Base-by-base conservation (phyloP, 768 basidiomycete species). In the Amanita brunnescens region DNA sequence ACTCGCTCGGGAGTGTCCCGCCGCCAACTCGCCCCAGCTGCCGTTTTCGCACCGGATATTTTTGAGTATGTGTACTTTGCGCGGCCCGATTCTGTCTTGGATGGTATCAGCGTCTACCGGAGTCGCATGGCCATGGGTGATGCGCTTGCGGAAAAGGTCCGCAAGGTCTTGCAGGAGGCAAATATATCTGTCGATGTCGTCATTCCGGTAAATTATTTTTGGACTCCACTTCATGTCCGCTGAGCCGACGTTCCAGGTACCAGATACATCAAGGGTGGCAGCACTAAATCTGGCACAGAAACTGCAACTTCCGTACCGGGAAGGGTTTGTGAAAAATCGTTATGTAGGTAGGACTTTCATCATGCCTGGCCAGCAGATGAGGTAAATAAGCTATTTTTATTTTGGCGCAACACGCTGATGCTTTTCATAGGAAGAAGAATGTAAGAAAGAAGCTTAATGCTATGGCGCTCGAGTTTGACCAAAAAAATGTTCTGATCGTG, bases 121-220 rank as follows among this genome's bases (percentile, higher is more conserved):
- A 89, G 91, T 62, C 85, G 96, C 34, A 98, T 98, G 96, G 92
- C 96, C 1, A 99, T 99, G 96, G 96, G 96, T 50, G 94, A 98
- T 63, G 81, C 85, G 5, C 79, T 99, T 43, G 95, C 94, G 1
- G 86, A 81, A 38, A 88, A 94, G 67, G 93, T 96, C 21, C 70
- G 78, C 62, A 76, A 78, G 20, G 80, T 93, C 37, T 71, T 99
- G 42, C 64, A 71, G 41, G 78, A 81, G 55, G 77, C 78, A 39
- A 76, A 83, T 35, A 69, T 94, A 39, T 72, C 75, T 16, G 82
- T 95, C 47, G 96, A 99, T 65, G 96, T 99, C 14, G 94, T 99
- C 56, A 98, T 99, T 62, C 96, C 96, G 14, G 91, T 87, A 56
- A 59, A 77, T 67, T 30, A 42, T 30, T 26, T 26, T 40, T 55